Base-by-base conservation (phyloP, 2,329 filamentous ascomycete genomes). In the Dactylellina haptotyla region DNA sequence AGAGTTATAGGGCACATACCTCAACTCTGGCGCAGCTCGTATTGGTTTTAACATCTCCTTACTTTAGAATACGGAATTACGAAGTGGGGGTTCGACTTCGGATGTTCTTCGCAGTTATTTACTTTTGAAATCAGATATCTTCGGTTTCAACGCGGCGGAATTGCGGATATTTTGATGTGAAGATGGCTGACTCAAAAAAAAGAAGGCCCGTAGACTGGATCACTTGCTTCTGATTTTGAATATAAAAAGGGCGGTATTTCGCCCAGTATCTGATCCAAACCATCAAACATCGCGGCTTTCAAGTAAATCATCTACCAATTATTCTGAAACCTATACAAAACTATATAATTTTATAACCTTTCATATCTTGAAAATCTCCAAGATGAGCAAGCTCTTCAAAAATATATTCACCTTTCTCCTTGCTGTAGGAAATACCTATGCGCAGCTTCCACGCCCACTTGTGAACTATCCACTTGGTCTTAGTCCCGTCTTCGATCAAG, bases 401-500 rank as follows among this genome's bases (percentile, higher is more conserved):
- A 57, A 14, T 9, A 50, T 16, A 16, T 53, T 58, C 23, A 12
- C 20, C 18, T 34, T 34, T 26, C n/a, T 67, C n/a, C 54, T 59
- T n/a, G 30, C 51, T 20, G 26, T 37, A n/a, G 30, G 43, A 20
- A 30, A 34, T 26, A 46, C 39, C 6, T 67, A 67, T 53, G 64
- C 64, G 3, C 64, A 67, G 26, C 64, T 67, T 32, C 54, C 56
- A 39, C 54, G 54, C 4, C 64, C 54, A 41, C 46, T 59, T 8
- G 10, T 67, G 3, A 54, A 61, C 26, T 67, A 67, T 25, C 64
- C 64, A 16, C 30, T 51, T 18, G 64, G 64, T 14, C 45, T 67
- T 8, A 67, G 64, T 18, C 64, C 64, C 1, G 64, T 67, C 25
- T 67, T 67, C 14, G 64, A 67, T 18, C 53, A 67, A 30, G 64